A percentile compares a stretch with the other conserved stretches of the same genome.
These are phyloP conservation scores for Eimeria acervulina DNA, from an alignment of 169 alveolate species.

Conservation along the genomic window DNA sequence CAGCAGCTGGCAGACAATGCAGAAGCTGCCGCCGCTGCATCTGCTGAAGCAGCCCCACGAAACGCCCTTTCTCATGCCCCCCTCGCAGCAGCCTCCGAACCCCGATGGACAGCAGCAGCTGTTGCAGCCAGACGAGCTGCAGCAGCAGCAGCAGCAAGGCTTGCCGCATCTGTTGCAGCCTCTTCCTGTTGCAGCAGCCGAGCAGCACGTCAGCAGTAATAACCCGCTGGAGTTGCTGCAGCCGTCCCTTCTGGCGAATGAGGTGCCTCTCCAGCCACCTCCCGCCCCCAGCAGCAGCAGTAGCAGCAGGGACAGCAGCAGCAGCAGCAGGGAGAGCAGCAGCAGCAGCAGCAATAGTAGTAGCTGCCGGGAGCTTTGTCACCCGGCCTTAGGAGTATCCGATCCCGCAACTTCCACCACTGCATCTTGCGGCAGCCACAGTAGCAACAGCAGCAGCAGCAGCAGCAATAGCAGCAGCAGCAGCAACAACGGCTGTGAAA, in stretches of 20 bases:
- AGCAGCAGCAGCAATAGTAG: slow-evolving; percentile 33
- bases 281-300: slow-evolving; percentile 4
- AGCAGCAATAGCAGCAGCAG: slow-evolving; percentile 57
- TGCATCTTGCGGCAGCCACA: neutral
- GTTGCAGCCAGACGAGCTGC: neutral
- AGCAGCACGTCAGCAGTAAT: neutral
- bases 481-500: neutral
- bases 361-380: slow-evolving; percentile 23
- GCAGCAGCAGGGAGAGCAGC: slow-evolving; percentile 3
- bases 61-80: neutral
- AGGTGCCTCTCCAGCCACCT: slow-evolving; percentile 63
- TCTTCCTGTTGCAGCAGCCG: neutral
- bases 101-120: slow-evolving; percentile 13
- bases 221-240: slow-evolving; percentile 9
- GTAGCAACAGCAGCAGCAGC: slow-evolving; percentile 35
- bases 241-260: slow-evolving; percentile 10
- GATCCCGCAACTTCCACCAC: slow-evolving; percentile 8
- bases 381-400: neutral
- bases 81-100: neutral
- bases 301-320: slow-evolving; percentile 1
- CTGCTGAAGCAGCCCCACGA: slow-evolving; percentile 60
- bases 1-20: slow-evolving; percentile 41
- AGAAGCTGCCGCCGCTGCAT: slow-evolving; percentile 63
- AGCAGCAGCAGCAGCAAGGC: neutral
- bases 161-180: slow-evolving; percentile 5